Evolutionary conservation across 345 rosid species (phyloP).

Genomic region (Capsella bursapastoris): DNA sequence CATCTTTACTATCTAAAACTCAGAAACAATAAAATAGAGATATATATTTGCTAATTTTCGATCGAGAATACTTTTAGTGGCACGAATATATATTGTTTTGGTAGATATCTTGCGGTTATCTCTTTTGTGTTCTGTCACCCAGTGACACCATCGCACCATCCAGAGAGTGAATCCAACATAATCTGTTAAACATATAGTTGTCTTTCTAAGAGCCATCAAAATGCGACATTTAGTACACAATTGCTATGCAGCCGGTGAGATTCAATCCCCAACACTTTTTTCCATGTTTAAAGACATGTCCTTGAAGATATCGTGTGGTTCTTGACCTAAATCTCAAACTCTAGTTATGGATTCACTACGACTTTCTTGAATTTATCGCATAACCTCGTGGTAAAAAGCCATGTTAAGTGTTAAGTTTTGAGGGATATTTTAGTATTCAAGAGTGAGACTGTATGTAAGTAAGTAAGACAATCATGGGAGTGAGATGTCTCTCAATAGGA

Average conservation of each 20-base stretch:
- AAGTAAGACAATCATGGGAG: not conserved
- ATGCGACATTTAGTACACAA: not conserved
- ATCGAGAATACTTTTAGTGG: constrained; percentile 14
- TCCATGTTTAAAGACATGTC: not conserved
- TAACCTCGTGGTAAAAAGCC: not conserved
- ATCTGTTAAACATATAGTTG: not conserved
- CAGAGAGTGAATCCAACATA: not conserved
- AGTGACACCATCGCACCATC: not conserved
- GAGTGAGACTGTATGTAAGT: not conserved
- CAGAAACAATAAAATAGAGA: constrained; percentile 33
- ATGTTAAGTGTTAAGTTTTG: not conserved
- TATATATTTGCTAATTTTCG: constrained; percentile 32
- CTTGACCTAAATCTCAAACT: no score
- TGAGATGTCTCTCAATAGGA: not conserved
- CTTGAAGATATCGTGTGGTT: not conserved
- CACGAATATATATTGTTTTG: constrained; percentile 32
- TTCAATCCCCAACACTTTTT: not conserved
- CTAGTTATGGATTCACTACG: no score
- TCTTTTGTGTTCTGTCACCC: not conserved
- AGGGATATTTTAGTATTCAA: not conserved
- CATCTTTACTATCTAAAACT: constrained; percentile 31
- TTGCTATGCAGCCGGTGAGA: not conserved
- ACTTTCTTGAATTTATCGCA: no score
- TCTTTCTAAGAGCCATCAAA: not conserved
- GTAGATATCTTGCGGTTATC: constrained; percentile 16